phyloP scores from a whole-genome alignment of 169 alveolate species.

The Plasmodium cynomolgi region DNA sequence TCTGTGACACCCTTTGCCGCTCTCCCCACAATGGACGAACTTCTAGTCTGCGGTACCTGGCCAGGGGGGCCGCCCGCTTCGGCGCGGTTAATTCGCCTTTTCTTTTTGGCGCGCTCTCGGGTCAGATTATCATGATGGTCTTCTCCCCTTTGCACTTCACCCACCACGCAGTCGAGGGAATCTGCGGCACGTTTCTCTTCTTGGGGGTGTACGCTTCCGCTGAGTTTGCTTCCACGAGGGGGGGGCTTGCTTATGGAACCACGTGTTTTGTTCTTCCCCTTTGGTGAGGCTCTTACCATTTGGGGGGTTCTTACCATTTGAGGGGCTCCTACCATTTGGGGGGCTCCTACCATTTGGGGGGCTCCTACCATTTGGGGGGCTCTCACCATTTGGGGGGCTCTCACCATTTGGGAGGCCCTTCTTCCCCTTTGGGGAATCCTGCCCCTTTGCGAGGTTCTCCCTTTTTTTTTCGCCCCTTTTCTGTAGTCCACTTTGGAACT shows the following conservation, averaged over 20 bases:
- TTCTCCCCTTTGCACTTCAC: background rate
- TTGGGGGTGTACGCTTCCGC: background rate
- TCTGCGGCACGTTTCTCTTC: background rate
- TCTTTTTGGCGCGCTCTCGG: background rate
- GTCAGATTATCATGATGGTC: background rate
- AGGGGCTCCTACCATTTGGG: background rate
- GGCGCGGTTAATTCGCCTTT: background rate
- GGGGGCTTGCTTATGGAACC: background rate
- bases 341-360: too few species aligned
- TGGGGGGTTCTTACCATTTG: background rate
- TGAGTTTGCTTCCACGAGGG: background rate
- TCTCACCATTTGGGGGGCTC: background rate
- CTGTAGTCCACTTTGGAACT: background rate
- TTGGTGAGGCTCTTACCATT: background rate
- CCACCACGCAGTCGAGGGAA: background rate
- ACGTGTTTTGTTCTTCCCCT: background rate
- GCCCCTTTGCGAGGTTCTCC: background rate
- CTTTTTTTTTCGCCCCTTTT: background rate
- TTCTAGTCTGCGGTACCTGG: background rate
- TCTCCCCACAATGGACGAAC: background rate
- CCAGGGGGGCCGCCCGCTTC: background rate
- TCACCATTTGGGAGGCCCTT: background rate
- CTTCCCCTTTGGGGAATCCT: background rate
- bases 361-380: background rate
- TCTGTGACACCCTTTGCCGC: background rate